A percentile compares a stretch with the other conserved stretches of the same genome.
Evolutionary conservation across 2,329 filamentous ascomycete genomes (phyloP).

Genomic region (Diaporthe batatas): DNA sequence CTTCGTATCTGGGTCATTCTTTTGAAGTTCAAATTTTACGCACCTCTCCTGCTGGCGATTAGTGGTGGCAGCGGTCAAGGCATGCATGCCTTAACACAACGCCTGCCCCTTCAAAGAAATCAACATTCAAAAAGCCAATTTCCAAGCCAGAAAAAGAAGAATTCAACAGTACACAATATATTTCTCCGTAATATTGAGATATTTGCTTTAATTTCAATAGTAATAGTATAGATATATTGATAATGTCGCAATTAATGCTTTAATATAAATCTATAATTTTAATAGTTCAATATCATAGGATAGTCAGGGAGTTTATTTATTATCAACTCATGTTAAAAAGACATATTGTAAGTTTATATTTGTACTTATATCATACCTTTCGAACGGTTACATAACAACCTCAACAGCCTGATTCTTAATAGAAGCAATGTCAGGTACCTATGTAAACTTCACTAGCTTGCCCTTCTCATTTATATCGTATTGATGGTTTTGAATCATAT

Average conservation of each 20-base stretch:
- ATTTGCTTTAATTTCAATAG: neutral
- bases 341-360: neutral
- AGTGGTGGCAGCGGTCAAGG: constrained; percentile 5
- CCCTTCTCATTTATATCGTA: constrained; percentile 9
- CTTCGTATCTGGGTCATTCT: constrained; percentile 1
- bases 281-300: neutral
- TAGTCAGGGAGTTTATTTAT: neutral
- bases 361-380: neutral
- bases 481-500: constrained; percentile 9
- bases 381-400: neutral
- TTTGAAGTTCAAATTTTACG: constrained; percentile 11
- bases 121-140: constrained; percentile 7
- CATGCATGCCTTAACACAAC: constrained; percentile 14
- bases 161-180: neutral
- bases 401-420: neutral
- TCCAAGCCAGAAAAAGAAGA: neutral
- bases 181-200: neutral
- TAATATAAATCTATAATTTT: neutral
- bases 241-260: neutral
- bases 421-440: neutral
- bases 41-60: neutral
- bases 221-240: neutral
- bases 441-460: constrained; percentile 8
- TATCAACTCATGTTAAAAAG: neutral
- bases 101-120: neutral